A percentile compares a stretch with the other conserved stretches of the same genome.
Conservation (phyloP, 495 filamentous ascomycete genomes). For the Penicillium atrosanguineum region DNA sequence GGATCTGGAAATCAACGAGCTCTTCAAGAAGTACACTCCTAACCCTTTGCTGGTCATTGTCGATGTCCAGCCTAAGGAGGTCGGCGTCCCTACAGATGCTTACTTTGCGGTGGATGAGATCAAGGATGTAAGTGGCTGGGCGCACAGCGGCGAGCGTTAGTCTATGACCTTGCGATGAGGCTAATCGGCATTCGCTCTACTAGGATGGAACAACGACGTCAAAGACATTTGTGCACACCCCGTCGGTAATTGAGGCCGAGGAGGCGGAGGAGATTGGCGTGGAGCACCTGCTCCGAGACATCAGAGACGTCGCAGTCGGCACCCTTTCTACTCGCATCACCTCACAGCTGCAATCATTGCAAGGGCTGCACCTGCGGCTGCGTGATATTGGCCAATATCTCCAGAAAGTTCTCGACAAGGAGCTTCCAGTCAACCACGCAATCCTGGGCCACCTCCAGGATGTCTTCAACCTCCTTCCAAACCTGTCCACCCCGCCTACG, state of each 20-base stretch:
- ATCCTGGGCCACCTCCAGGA: conserved; percentile 98
- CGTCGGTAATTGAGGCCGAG: conserved; percentile 97
- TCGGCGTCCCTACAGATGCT: conserved; percentile 96
- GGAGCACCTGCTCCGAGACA: conserved; percentile 95
- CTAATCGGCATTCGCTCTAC: conserved; percentile 8
- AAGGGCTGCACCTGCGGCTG: conserved; percentile 91
- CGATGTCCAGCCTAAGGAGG: conserved; percentile 97
- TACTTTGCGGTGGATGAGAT: conserved; percentile 99
- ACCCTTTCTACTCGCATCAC: conserved; percentile 98
- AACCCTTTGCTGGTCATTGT: conserved; percentile 97
- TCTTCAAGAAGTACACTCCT: conserved; percentile 98
- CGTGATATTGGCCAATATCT: conserved; percentile 95
- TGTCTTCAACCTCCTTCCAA: conserved; percentile 97
- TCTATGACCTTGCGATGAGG: background rate
- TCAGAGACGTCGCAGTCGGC: conserved; percentile 94
- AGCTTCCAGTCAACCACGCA: conserved; percentile 93
- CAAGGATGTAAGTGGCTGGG: conserved; percentile 79
- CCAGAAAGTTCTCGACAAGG: conserved; percentile 88
- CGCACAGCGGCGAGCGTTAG: background rate
- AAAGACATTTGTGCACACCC: conserved; percentile 98
- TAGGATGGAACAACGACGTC: conserved; percentile 97
- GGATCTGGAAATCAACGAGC: conserved; percentile 98
- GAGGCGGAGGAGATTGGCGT: conserved; percentile 99
- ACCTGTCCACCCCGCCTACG: conserved; percentile 80
- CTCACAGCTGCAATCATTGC: conserved; percentile 93